Conservation (phyloP, 2,329 filamentous ascomycete species). For the Colletotrichum salicis region DNA sequence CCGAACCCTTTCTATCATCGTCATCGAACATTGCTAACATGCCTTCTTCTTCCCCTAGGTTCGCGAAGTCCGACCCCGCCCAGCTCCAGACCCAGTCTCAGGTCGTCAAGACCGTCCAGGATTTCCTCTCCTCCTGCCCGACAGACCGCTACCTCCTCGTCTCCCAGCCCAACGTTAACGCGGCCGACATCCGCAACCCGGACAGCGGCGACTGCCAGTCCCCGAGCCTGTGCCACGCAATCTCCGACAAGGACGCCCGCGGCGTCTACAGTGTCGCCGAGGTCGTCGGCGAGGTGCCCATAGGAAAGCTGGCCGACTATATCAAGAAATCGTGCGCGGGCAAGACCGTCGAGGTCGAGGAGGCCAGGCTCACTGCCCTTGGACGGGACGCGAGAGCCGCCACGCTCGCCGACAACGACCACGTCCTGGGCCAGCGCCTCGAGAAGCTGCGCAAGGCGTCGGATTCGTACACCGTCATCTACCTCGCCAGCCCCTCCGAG, state of each 20-base stretch:
- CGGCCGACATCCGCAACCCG: constrained; percentile 70
- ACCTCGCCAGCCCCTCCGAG: constrained; percentile 71
- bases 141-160: constrained; percentile 82
- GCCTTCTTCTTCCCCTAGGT: constrained; percentile 37
- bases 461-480: constrained; percentile 78
- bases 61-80: constrained; percentile 47
- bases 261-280: constrained; percentile 64
- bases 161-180: constrained; percentile 78
- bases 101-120: constrained; percentile 54
- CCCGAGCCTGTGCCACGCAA: constrained; percentile 61
- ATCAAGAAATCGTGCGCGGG: constrained; percentile 60
- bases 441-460: constrained; percentile 46
- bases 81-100: constrained; percentile 62
- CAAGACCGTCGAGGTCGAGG: constrained; percentile 51
- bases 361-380: constrained; percentile 54
- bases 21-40: constrained; percentile 21
- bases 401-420: constrained; percentile 59
- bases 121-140: constrained; percentile 74
- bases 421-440: constrained; percentile 62
- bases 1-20: not conserved
- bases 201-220: constrained; percentile 56
- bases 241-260: constrained; percentile 47
- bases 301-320: constrained; percentile 53
- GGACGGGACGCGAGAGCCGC: constrained; percentile 52
- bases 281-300: constrained; percentile 62